A percentile compares a stretch with the other conserved stretches of the same genome.
phyloP scores from a whole-genome alignment of 192 early-diverging fungal genomes.

The Linnemannia schmuckeri region DNA sequence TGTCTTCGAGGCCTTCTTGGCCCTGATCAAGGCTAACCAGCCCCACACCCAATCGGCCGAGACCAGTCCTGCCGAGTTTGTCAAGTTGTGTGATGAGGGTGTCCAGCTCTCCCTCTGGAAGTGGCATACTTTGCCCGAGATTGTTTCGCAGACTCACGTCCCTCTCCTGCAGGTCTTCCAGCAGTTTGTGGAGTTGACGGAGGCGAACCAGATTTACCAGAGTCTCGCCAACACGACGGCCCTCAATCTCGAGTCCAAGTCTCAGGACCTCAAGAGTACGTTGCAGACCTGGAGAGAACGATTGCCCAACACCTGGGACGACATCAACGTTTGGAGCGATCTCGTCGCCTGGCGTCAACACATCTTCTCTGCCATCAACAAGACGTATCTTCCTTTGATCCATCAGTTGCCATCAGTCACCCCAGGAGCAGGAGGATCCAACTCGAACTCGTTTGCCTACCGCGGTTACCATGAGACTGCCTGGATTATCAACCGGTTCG shows the following conservation, averaged over 20 bases:
- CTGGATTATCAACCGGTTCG: conserved; percentile 99
- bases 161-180: conserved; percentile 94
- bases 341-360: conserved; percentile 98
- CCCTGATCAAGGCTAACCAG: conserved; percentile 77
- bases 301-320: conserved; percentile 96
- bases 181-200: conserved; percentile 94
- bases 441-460: conserved; percentile 91
- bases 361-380: conserved; percentile 96
- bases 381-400: conserved; percentile 90
- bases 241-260: conserved; percentile 87
- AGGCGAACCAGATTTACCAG: conserved; percentile 90
- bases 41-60: conserved; percentile 60
- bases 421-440: conserved; percentile 63
- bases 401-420: conserved; percentile 66
- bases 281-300: conserved; percentile 97
- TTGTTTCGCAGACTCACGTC: conserved; percentile 90
- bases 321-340: conserved; percentile 98
- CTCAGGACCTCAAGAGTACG: conserved; percentile 89
- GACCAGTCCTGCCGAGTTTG: conserved; percentile 74
- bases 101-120: conserved; percentile 84
- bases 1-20: conserved; percentile 90
- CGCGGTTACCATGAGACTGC: conserved; percentile 99
- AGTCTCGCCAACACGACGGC: conserved; percentile 85
- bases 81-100: conserved; percentile 87
- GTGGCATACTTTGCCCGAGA: conserved; percentile 91